Base-by-base conservation (phyloP, 306 rosid genomes). In the Quercus gilva region DNA sequence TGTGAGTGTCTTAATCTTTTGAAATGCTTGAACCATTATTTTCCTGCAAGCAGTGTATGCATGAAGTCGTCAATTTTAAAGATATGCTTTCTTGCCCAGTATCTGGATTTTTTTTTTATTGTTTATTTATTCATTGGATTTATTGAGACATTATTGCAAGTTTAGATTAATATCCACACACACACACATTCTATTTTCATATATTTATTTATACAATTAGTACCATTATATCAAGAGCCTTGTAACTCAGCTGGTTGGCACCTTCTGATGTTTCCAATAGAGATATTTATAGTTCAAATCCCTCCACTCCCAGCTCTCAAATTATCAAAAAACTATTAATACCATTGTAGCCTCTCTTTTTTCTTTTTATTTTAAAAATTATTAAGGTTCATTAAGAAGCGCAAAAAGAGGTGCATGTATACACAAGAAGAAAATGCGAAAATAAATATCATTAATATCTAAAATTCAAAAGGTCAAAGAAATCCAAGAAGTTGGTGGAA, bases 1-100 rank as follows among this genome's bases (percentile, higher is more conserved):
- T 18, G 99, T 93, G 85, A 89, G 98, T 90, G 25, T 78, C 35
- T 64, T 33, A 76, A 70, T 60, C 69, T 84, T 84, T 78, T 80
- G 13, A 75, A 57, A 52, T 58, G 51, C 75, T 18, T 67, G 13
- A 56, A 67, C 81, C 53, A 55, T 82, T 82, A 4, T 73, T 71
- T 70, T 78, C 78, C 53, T 37, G 71, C 20, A 56, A 58, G 74
- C 55, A 61, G 57, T 69, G 71, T 83, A 74, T 61, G 55, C 28
- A 37, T 76, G 69, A 65, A 63, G 28, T 71, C 8, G 45, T 41
- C 29, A 55, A 49, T 56, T 58, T 45, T 13, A 4, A 18, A 59
- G 15, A 58, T 58, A 31, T 5, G 53, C 33, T 68, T 57, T 20
- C 63, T 57, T 57, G 14, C 23, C 28, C 10, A 20, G 43, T 37